A percentile compares a stretch with the other conserved stretches of the same genome.
Evolutionary conservation across 2,329 filamentous ascomycete genomes (phyloP).

Genomic region (Seiridium unicorne): DNA sequence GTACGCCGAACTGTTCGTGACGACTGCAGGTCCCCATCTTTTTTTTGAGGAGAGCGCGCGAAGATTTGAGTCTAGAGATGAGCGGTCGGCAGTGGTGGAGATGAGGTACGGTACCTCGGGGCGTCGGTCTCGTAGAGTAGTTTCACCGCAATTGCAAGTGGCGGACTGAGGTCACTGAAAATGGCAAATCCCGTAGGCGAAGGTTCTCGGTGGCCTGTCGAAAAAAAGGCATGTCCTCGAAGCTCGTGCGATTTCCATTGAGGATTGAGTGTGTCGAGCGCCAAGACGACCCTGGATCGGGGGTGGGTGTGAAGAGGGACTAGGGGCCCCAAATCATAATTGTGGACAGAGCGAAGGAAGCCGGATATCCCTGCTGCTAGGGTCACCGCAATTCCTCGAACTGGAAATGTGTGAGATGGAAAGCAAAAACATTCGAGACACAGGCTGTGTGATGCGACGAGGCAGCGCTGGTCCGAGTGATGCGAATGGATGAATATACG

Average conservation of each 20-base stretch:
- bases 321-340: neutral
- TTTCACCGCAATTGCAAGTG: too few relatives aligned
- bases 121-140: neutral
- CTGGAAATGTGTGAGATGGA: too few relatives aligned
- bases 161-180: neutral
- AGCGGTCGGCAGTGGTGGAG: conserved; percentile 5
- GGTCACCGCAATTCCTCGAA: too few relatives aligned
- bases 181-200: neutral
- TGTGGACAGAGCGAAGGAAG: neutral
- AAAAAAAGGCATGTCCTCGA: neutral
- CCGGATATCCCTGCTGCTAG: too few relatives aligned
- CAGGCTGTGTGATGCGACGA: too few relatives aligned
- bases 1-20: neutral
- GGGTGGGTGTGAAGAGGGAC: neutral
- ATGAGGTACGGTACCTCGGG: neutral
- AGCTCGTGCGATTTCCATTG: neutral
- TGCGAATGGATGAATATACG: too few relatives aligned
- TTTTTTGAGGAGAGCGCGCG: neutral
- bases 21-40: conserved; percentile 1
- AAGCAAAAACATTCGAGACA: too few relatives aligned
- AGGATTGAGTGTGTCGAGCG: neutral
- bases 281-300: neutral
- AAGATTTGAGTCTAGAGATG: conserved; percentile 1
- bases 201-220: neutral
- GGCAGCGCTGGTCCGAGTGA: too few relatives aligned